Base-by-base conservation (phyloP, 2,329 filamentous ascomycete species). In the Diaporthe australafricana region DNA sequence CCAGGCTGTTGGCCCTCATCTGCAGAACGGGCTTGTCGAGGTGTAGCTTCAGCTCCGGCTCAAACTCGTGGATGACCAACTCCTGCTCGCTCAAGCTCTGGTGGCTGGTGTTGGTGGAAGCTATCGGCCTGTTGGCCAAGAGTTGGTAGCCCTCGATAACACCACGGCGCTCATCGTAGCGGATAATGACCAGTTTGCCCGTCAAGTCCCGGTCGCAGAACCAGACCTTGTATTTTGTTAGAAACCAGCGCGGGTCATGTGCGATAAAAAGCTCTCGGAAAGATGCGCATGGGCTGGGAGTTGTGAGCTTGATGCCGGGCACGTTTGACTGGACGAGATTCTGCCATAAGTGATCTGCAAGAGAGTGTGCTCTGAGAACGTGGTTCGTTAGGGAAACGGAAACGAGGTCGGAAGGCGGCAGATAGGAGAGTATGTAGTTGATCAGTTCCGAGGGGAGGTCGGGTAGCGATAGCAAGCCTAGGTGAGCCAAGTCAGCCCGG, bases 241-340 rank as follows among this genome's bases (percentile, higher is more conserved):
- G 85, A 77, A 97, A 98, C 95, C 95, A 98, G 77, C 92, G 90
- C 0, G 92, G 92, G 74, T 96, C 88, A 79, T 96, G 93, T 25
- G 91, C 87, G 52, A 87, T 84, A 79, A 93, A 98, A 2, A 98
- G 88, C 32, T 92, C 87, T 71, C 89, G 89, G 81, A 91, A 98
- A 30, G 86, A 91, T 2, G 83, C 76, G 77, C 88, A 91, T 8
- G 92, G 91, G 8, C 85, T 86, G 0, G 91, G 85, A 1, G 86
- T 85, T 1, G 82, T 81, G 35, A 95, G 82, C 16, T 76, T 74
- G 68, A 84, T 78, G 42, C 88, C 82, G 0, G 92, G 92, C 0
- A 96, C 83, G 74, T 94, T 90, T 7, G 86, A 81, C 77, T 94
- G 91, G 16, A 98, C 88, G 22, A 93, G 85, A 1, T 84, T 82